Base-by-base conservation (phyloP, 495 filamentous ascomycete genomes). In the Saxophila tyrrhenica region DNA sequence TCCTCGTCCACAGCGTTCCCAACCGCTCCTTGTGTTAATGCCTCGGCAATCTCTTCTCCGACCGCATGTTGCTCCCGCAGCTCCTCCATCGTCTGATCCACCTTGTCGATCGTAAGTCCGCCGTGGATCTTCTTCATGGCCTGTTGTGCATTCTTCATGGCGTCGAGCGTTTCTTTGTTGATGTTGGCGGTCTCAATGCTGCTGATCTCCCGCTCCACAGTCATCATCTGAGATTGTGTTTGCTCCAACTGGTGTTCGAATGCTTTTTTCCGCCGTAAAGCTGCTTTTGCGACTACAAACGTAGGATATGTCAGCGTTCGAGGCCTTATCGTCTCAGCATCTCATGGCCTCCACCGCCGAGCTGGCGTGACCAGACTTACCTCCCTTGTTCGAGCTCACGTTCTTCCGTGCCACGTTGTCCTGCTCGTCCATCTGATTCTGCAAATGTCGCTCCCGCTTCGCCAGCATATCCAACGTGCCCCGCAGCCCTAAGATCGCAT, bases 121-220 rank as follows among this genome's bases (percentile, higher is more conserved):
- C 81, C 82, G 67, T 98, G 94, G 60, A 98, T 98, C 55, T 81
- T 69, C 70, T 86, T 80, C 92, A 98, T 96, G 21, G 92, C 92
- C 19, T 79, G 69, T 51, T 85, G 80, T 2, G 92, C 90, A 62
- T 81, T 79, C 77, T 94, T 81, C 91, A 99, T 97, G 2, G 90
- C 94, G 48, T 82, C 76, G 46, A 99, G 76, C 3, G 92, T 99
- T 73, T 97, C 89, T 66, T 90, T 79, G 76, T 99, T 99, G 72
- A 99, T 94, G 68, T 97, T 99, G 48, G 92, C 94, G 20, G 90
- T 85, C 67, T 99, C 92, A 69, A 99, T 96, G 55, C 85, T 84
- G 66, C 91, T 92, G 64, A 99, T 91, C 67, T 99, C 89, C 62
- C 89, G 86, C 65, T 97, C 92, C 15, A 99, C 76, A 39, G 91